Conservation (phyloP, 768 basidiomycete species). For the Tricholomella constricta region DNA sequence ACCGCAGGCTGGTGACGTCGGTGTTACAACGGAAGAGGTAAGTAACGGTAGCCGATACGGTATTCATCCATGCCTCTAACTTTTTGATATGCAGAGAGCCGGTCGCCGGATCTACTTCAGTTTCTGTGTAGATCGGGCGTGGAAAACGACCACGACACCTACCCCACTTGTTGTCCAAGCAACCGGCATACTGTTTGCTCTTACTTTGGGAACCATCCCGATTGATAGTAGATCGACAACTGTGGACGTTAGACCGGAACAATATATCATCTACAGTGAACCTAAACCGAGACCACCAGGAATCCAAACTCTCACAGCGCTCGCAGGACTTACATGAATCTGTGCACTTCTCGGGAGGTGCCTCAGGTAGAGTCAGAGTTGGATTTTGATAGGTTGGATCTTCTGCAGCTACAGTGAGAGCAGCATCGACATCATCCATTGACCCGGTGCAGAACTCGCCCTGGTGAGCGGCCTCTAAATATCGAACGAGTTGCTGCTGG, state of each 20-base stretch:
- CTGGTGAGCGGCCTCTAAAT: neutral
- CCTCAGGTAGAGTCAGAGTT: slow-evolving; percentile 22
- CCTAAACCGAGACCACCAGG: slow-evolving; percentile 18
- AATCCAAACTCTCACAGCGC: slow-evolving; percentile 13
- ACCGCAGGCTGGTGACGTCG: slow-evolving; percentile 38
- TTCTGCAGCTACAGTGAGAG: neutral
- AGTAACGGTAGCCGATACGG: slow-evolving; percentile 31
- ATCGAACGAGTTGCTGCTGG: neutral
- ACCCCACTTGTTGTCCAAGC: too few relatives aligned
- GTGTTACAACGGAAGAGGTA: slow-evolving; percentile 41
- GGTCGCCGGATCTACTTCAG: slow-evolving; percentile 25
- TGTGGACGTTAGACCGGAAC: slow-evolving; percentile 29
- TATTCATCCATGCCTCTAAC: slow-evolving; percentile 39
- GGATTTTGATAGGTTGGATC: slow-evolving; percentile 12
- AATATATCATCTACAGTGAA: slow-evolving; percentile 31
- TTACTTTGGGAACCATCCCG: slow-evolving; percentile 13
- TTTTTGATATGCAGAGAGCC: slow-evolving; percentile 34
- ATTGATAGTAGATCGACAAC: slow-evolving; percentile 16
- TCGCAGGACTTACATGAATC: slow-evolving; percentile 20
- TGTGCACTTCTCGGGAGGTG: slow-evolving; percentile 16
- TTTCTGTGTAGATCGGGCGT: slow-evolving; percentile 16
- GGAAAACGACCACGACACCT: too few relatives aligned
- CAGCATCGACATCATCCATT: neutral
- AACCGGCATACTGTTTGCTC: slow-evolving; percentile 17
- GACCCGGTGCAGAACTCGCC: too few relatives aligned